Base-by-base conservation (phyloP, 2,329 filamentous ascomycete genomes). In the Colletotrichum musicola region DNA sequence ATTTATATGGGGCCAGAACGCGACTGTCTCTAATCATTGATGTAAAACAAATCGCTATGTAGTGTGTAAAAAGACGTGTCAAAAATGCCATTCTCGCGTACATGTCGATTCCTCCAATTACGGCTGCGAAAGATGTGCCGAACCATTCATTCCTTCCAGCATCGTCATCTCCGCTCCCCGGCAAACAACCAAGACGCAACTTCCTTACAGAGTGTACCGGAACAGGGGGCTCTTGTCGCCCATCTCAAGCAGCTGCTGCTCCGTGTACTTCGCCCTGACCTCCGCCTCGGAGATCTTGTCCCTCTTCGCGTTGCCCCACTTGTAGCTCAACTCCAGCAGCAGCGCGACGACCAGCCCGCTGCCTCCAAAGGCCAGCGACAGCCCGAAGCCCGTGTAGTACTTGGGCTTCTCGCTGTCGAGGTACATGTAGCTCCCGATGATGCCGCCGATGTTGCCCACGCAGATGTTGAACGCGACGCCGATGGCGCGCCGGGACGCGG, bases 381-480 rank as follows among this genome's bases (percentile, higher is more conserved):
- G 71, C 0, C 78, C 78, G 49, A 77, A 81, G 0, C 79, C 79
- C 0, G 78, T 79, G n/a, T 72, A 72, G 55, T 81, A 81, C n/a
- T 70, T 72, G 0, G 79, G 78, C 13, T 65, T 70, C 59, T 81
- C 79, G 10, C 64, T 64, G 12, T 79, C 79, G 10, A 80, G 72
- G 68, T 78, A 82, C 66, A 82, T 79, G 57, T 78, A 80, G 20
- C 75, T 78, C 0, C 81, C 81, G 6, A 83, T 74, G 16, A 83
- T 76, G 5, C 81, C 80, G n/a, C 81, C 81, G 0, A 77, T 75
- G 50, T 82, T 83, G 4, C 80, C 80, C 10, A 80, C 66, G 49
- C 75, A 76, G 40, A 79, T 80, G 70, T 77, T 79, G 35, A 81
- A 75, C 0, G 78, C 81, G 20, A 83, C 76, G 1, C 77, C 79